These are phyloP conservation scores for Terana coerulea DNA, from an alignment of 768 basidiomycete genomes.

Conservation along the genomic window DNA sequence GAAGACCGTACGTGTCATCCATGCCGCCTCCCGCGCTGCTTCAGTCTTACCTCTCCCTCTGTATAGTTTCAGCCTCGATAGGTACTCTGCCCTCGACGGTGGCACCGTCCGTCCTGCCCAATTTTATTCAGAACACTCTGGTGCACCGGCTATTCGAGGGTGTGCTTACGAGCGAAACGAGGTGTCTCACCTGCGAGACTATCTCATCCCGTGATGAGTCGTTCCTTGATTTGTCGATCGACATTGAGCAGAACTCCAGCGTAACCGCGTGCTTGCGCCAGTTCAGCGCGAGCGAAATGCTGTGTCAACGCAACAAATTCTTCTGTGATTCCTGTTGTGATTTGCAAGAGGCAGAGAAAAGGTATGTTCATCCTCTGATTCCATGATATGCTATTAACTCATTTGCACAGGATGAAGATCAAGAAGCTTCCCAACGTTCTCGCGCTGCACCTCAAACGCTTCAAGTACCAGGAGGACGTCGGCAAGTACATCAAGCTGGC, in stretches of 20 bases:
- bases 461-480: slow-evolving; percentile 96
- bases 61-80: slow-evolving; percentile 58
- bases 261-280: slow-evolving; percentile 94
- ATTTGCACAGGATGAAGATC: slow-evolving; percentile 85
- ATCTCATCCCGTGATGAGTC: slow-evolving; percentile 89
- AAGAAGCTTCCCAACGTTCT: slow-evolving; percentile 94
- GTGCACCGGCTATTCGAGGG: slow-evolving; percentile 95
- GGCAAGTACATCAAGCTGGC: slow-evolving; percentile 91
- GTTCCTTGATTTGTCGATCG: slow-evolving; percentile 97
- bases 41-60: slow-evolving; percentile 3
- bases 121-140: slow-evolving; percentile 55
- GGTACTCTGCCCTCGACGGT: slow-evolving; percentile 48
- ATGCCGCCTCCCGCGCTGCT: slow-evolving; percentile 7
- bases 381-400: neutral
- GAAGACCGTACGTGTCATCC: slow-evolving; percentile 65
- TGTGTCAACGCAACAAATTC: slow-evolving; percentile 97
- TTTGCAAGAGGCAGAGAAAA: slow-evolving; percentile 95
- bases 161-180: slow-evolving; percentile 91
- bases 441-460: slow-evolving; percentile 94
- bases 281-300: slow-evolving; percentile 98
- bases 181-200: slow-evolving; percentile 96
- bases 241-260: slow-evolving; percentile 97
- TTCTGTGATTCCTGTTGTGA: slow-evolving; percentile 98
- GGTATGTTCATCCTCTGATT: slow-evolving; percentile 44
- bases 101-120: slow-evolving; percentile 38